Conservation (phyloP, 1,139 yeast genomes). For the Ogataea hybrid region DNA sequence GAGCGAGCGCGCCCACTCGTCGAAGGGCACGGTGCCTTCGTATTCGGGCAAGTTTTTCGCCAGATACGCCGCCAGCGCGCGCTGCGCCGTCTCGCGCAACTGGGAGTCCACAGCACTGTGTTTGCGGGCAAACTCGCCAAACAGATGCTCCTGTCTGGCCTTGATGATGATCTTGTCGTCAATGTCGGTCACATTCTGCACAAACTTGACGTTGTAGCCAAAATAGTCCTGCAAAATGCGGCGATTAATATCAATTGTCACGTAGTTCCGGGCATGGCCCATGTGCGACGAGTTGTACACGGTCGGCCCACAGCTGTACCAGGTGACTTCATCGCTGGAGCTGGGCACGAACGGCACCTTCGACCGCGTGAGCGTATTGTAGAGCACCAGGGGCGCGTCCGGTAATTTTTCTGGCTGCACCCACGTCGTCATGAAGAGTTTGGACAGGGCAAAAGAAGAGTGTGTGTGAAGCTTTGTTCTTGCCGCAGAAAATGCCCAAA, state of each 20-base stretch:
- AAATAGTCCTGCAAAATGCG: conserved; percentile 86
- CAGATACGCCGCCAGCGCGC: conserved; percentile 50
- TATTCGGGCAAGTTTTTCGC: conserved; percentile 56
- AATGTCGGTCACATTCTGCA: conserved; percentile 96
- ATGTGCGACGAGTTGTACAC: conserved; percentile 96
- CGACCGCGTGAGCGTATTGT: conserved; percentile 80
- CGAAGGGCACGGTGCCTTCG: conserved; percentile 38
- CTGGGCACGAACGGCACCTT: conserved; percentile 76
- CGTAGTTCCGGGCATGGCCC: conserved; percentile 99
- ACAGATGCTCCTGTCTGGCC: conserved; percentile 86
- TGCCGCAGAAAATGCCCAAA: conserved; percentile 3
- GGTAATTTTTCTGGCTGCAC: conserved; percentile 22
- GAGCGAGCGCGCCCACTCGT: conserved; percentile 48
- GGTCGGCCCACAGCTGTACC: conserved; percentile 99
- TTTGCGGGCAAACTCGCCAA: conserved; percentile 52
- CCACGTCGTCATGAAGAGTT: conserved; percentile 25
- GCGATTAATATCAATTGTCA: conserved; percentile 88
- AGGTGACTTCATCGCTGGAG: conserved; percentile 62
- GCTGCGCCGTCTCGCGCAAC: conserved; percentile 40
- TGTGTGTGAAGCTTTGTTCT: conserved; percentile 2
- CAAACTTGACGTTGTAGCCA: conserved; percentile 81
- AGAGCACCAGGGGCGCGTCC: conserved; percentile 41
- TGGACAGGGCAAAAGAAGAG: conserved; percentile 1
- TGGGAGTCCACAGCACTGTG: conserved; percentile 35
- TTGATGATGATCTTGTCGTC: conserved; percentile 95